These are phyloP conservation scores for Saccharomyces uvarum DNA, from an alignment of 1,139 yeast genomes.

Conservation along the genomic window DNA sequence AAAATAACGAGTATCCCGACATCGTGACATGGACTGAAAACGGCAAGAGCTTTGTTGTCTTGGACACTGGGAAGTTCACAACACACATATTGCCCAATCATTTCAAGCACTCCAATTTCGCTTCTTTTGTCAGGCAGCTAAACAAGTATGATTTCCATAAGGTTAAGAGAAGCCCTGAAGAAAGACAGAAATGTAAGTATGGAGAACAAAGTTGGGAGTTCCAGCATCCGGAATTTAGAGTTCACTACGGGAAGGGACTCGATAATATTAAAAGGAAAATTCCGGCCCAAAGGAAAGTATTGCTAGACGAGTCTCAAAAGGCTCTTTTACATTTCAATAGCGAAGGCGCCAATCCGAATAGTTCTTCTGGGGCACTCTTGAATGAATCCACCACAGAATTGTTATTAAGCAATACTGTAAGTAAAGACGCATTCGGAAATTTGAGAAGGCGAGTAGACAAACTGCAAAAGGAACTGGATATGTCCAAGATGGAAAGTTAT, in stretches of 20 bases:
- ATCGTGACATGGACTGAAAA: conserved; percentile 74
- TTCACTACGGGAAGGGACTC: conserved; percentile 36
- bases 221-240: conserved; percentile 79
- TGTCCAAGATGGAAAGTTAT: conserved; percentile 37
- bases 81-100: conserved; percentile 76
- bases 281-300: conserved; percentile 46
- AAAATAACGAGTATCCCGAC: conserved; percentile 58
- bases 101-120: conserved; percentile 90
- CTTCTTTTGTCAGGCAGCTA: conserved; percentile 89
- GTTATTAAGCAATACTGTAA: conserved; percentile 20
- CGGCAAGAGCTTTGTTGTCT: conserved; percentile 82
- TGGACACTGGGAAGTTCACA: conserved; percentile 85
- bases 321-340: neutral
- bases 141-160: conserved; percentile 99
- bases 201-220: conserved; percentile 89
- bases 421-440: conserved; percentile 21
- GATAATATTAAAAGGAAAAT: conserved; percentile 34
- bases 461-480: conserved; percentile 41
- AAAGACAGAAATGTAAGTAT: conserved; percentile 45
- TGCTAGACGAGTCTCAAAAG: conserved; percentile 19
- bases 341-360: neutral
- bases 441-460: conserved; percentile 26
- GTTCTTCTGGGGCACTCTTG: neutral
- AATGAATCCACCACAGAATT: conserved; percentile 2
- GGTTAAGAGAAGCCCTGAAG: conserved; percentile 44